Conservation (phyloP, 139 green algal species). For the Picochlorum sp. region DNA sequence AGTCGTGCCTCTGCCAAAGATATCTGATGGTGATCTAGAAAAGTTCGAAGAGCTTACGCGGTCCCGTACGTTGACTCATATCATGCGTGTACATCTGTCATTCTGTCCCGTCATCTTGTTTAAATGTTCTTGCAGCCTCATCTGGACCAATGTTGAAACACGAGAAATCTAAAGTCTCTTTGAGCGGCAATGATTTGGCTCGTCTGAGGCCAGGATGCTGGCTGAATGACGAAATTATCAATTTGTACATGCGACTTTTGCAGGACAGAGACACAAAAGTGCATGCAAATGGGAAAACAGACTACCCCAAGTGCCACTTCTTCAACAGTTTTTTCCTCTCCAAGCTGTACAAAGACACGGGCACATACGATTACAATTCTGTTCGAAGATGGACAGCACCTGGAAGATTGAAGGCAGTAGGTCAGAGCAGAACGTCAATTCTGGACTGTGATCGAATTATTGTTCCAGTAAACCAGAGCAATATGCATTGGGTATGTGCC, state of each 20-base stretch:
- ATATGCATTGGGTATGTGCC: slow-evolving; percentile 38
- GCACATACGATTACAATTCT: slow-evolving; percentile 47
- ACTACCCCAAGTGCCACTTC: slow-evolving; percentile 57
- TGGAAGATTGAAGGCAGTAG: slow-evolving; percentile 25
- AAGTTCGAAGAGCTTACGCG: neutral
- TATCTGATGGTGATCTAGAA: slow-evolving; percentile 3
- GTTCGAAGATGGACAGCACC: slow-evolving; percentile 61
- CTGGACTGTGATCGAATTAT: slow-evolving; percentile 61
- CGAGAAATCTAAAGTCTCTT: slow-evolving; percentile 22
- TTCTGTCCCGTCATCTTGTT: neutral
- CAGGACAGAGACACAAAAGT: slow-evolving; percentile 43
- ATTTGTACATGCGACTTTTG: slow-evolving; percentile 66
- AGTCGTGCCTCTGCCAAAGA: slow-evolving; percentile 3
- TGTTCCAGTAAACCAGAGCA: slow-evolving; percentile 51
- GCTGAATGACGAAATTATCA: slow-evolving; percentile 77
- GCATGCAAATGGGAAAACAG: slow-evolving; percentile 13
- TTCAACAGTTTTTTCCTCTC: slow-evolving; percentile 75
- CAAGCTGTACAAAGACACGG: slow-evolving; percentile 62
- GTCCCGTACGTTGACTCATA: neutral
- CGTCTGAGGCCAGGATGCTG: slow-evolving; percentile 40
- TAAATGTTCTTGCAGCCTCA: slow-evolving; percentile 1
- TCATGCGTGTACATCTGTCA: neutral
- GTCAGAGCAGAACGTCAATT: slow-evolving; percentile 31
- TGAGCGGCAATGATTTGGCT: slow-evolving; percentile 28
- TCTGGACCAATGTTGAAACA: slow-evolving; percentile 28